Base-by-base conservation (phyloP, 2,329 filamentous ascomycete genomes). In the Exophiala bonariae region DNA sequence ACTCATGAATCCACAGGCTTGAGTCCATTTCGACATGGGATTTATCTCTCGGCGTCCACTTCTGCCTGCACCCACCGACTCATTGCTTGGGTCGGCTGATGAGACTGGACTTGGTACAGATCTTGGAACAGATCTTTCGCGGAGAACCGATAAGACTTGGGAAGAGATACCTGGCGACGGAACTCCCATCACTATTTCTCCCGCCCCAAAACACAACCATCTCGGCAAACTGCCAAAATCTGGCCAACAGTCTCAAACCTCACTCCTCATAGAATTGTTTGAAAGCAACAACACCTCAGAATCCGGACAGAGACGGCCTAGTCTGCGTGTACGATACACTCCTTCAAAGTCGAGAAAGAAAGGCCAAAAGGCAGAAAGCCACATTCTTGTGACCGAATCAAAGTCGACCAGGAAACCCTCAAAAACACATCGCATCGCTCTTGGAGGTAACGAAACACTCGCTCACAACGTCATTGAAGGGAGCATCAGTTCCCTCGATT, bases 211-310 rank as follows among this genome's bases (percentile, higher is more conserved):
- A 68, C 80, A 82, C 70, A 60, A 84, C 82, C 66, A 81, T 78
- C 79, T 75, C 59, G 71, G 76, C 52, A 77, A 71, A 54, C 70
- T 79, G 48, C 75, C 75, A 69, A 76, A 68, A 65, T 68, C 73
- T 63, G 64, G 70, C 63, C 68, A 79, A 35, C 69, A 81, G 60
- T 95, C 89, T 36, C 90, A 95, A 72, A 95, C 91, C 30, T 95
- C 89, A 47, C 77, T 96, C 57, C 77, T 96, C 61, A 96, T 96
- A 62, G 91, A 96, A 71, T 96, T 95, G 69, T 96, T 95, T 63
- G 91, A 96, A 71, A 87, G 83, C 58, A 82, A 85, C 54, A 91
- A 88, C 66, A 76, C 59, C 47, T 57, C 69, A 61, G 77, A 71
- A 18, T 59, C 62, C 61, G 72, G 75, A 26, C 79, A 82, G 59